Conservation (phyloP, 139 green algal genomes). For the Coccomyxa sp. region DNA sequence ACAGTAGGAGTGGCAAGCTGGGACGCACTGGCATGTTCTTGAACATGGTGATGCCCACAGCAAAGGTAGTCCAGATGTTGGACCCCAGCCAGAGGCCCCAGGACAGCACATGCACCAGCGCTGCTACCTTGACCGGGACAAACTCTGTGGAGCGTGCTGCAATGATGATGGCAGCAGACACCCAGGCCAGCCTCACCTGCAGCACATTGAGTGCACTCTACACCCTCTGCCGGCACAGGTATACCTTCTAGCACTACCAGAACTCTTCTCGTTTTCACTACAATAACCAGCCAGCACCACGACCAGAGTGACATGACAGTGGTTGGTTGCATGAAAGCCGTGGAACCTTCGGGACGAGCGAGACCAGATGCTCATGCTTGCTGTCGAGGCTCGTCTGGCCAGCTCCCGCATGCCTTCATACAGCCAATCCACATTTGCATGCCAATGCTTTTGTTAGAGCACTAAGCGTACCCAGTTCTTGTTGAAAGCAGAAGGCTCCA, state of each 20-base stretch:
- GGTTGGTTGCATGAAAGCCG: background rate
- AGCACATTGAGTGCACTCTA: background rate
- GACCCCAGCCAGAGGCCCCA: constrained; percentile 35
- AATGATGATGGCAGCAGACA: constrained; percentile 16
- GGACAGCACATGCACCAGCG: constrained; percentile 39
- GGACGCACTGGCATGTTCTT: constrained; percentile 60
- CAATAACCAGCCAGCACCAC: background rate
- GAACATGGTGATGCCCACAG: constrained; percentile 57
- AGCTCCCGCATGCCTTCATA: no score
- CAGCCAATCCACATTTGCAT: no score
- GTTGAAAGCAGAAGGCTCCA: constrained; percentile 11
- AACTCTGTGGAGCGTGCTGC: constrained; percentile 12
- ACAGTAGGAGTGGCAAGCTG: background rate
- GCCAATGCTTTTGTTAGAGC: background rate
- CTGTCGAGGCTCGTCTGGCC: no score
- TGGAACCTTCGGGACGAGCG: background rate
- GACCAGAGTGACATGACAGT: background rate
- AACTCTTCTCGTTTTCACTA: no score
- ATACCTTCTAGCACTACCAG: background rate
- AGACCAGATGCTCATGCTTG: no score
- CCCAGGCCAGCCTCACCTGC: constrained; percentile 19
- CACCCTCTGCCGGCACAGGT: no score
- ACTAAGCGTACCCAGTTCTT: constrained; percentile 17
- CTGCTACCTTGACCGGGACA: constrained; percentile 10
- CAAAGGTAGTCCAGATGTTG: constrained; percentile 38